A percentile compares a stretch with the other conserved stretches of the same genome.
Conservation (phyloP, 257 asterid species). For the Gynochthodes officinalis region DNA sequence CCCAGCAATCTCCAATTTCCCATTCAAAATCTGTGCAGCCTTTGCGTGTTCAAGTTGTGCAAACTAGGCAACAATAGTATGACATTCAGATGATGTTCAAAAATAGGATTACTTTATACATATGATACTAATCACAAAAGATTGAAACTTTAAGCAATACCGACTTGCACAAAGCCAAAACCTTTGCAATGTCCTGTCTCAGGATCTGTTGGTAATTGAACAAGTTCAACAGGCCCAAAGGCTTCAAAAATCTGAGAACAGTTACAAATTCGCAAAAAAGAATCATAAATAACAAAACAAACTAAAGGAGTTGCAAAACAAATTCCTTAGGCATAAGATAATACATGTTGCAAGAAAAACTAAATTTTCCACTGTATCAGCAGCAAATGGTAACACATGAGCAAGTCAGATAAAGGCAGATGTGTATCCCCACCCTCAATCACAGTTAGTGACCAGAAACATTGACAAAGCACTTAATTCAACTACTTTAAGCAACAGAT, state of each 20-base stretch:
- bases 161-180: conserved; percentile 96
- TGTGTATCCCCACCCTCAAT: not conserved
- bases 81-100: conserved; percentile 8
- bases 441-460: not conserved
- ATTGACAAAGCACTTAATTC: not conserved
- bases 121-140: not conserved
- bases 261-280: not conserved
- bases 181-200: conserved; percentile 99
- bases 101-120: not conserved
- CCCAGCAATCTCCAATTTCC: conserved; percentile 94
- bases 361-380: not conserved
- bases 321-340: not conserved
- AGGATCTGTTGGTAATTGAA: conserved; percentile 96
- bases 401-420: not conserved
- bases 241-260: conserved; percentile 83
- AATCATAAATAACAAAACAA: conserved; percentile 1
- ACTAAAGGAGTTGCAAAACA: not conserved
- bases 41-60: conserved; percentile 88
- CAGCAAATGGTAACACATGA: not conserved
- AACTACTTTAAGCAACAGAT: too few relatives aligned
- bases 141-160: conserved; percentile 32
- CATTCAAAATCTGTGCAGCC: conserved; percentile 92
- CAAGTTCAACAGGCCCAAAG: conserved; percentile 97
- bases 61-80: conserved; percentile 45
- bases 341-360: not conserved